A percentile compares a stretch with the other conserved stretches of the same genome.
Conservation (phyloP, 2,329 filamentous ascomycete species). For the Fusarium citri region DNA sequence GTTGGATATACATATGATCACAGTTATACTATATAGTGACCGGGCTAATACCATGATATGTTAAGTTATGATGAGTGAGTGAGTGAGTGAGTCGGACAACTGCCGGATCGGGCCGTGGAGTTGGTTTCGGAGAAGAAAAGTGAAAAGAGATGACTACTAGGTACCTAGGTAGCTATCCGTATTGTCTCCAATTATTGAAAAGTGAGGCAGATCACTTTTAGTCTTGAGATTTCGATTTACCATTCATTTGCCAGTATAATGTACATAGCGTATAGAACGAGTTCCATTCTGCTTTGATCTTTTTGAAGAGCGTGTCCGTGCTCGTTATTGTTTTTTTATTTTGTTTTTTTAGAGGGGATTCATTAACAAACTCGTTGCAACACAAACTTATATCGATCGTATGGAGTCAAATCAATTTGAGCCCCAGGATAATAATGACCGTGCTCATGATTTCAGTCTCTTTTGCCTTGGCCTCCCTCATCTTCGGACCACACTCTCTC, state of each 20-base stretch:
- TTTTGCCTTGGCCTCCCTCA: constrained; percentile 1
- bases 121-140: constrained; percentile 17
- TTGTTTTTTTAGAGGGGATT: background rate
- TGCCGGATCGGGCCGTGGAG: constrained; percentile 26
- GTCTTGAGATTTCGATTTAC: background rate
- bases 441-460: constrained; percentile 4
- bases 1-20: background rate
- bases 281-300: constrained; percentile 1
- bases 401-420: constrained; percentile 1
- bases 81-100: background rate
- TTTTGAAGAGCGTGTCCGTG: constrained; percentile 3
- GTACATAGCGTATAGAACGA: background rate
- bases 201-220: background rate
- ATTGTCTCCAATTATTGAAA: background rate
- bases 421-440: background rate
- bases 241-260: background rate
- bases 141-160: constrained; percentile 8
- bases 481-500: constrained; percentile 14
- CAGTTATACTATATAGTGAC: background rate
- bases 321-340: background rate
- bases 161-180: background rate
- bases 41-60: background rate
- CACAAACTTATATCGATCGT: background rate
- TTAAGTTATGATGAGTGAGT: background rate
- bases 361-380: constrained; percentile 4